These are phyloP conservation scores for Dictyostelium firmibasis DNA, from an alignment of 78 protist genomes.

Conservation along the genomic window DNA sequence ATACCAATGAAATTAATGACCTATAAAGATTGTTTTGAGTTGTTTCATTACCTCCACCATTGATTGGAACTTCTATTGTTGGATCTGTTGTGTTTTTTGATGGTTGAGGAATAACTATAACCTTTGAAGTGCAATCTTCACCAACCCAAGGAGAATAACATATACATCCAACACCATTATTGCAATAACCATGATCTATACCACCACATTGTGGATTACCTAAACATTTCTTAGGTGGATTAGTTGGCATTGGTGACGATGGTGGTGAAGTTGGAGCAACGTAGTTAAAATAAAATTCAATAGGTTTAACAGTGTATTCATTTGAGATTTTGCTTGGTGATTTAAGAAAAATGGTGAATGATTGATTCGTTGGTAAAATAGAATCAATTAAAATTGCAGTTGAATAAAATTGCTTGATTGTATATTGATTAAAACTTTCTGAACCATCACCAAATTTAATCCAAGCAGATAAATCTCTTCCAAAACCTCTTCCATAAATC, in stretches of 20 bases:
- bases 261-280: background rate
- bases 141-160: constrained; percentile 1
- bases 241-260: background rate
- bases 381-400: background rate
- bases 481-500: background rate
- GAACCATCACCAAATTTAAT: background rate
- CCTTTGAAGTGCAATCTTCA: background rate
- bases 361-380: background rate
- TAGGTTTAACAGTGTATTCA: background rate
- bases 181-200: background rate
- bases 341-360: background rate
- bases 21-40: background rate
- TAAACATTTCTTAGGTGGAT: background rate
- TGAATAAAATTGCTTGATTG: background rate
- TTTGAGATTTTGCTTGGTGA: background rate
- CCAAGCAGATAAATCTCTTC: background rate
- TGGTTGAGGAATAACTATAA: background rate
- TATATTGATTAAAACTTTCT: background rate
- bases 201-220: constrained; percentile 33
- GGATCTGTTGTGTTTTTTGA: background rate
- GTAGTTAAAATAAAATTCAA: background rate
- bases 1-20: constrained; percentile 1
- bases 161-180: background rate
- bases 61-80: background rate
- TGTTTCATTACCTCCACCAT: background rate